Evolutionary conservation across 495 filamentous ascomycete genomes (phyloP).

Genomic region (Penicillium longicatenatum): DNA sequence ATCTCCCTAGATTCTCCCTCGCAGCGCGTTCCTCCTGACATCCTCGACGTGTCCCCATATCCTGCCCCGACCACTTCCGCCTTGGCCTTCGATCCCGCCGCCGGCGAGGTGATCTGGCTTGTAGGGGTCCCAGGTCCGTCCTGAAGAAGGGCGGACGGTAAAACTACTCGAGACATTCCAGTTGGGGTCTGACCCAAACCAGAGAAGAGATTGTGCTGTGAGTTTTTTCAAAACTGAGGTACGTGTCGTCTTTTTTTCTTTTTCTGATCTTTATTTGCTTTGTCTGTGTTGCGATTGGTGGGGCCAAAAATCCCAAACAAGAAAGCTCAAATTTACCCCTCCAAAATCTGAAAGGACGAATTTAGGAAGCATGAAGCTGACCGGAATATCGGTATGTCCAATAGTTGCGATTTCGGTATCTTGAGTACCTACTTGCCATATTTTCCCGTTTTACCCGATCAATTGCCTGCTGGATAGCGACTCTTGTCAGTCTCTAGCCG

Average conservation of each 20-base stretch:
- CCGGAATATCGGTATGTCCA: conserved; percentile 8
- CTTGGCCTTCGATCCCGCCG: conserved; percentile 29
- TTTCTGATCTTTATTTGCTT: conserved; percentile 7
- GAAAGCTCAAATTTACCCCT: conserved; percentile 29
- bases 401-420: conserved; percentile 20
- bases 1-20: conserved; percentile 16
- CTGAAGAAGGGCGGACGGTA: conserved; percentile 63
- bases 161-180: conserved; percentile 30
- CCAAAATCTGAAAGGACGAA: conserved; percentile 13
- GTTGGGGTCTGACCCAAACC: conserved; percentile 13
- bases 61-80: conserved; percentile 11
- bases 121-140: conserved; percentile 57
- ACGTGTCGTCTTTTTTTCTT: conserved; percentile 1
- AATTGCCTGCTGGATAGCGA: conserved; percentile 17
- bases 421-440: conserved; percentile 23
- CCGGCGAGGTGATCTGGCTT: conserved; percentile 49
- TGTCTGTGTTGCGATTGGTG: conserved; percentile 18
- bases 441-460: conserved; percentile 25
- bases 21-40: conserved; percentile 9
- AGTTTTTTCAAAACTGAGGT: conserved; percentile 21
- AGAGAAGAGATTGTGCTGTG: conserved; percentile 12
- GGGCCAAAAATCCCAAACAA: conserved; percentile 15
- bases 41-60: conserved; percentile 15
- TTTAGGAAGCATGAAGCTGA: conserved; percentile 16
- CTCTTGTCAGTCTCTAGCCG: background rate